A percentile compares a stretch with the other conserved stretches of the same genome.
These are phyloP conservation scores for Daldinia decipiens DNA, from an alignment of 495 filamentous ascomycete genomes.

Conservation along the genomic window DNA sequence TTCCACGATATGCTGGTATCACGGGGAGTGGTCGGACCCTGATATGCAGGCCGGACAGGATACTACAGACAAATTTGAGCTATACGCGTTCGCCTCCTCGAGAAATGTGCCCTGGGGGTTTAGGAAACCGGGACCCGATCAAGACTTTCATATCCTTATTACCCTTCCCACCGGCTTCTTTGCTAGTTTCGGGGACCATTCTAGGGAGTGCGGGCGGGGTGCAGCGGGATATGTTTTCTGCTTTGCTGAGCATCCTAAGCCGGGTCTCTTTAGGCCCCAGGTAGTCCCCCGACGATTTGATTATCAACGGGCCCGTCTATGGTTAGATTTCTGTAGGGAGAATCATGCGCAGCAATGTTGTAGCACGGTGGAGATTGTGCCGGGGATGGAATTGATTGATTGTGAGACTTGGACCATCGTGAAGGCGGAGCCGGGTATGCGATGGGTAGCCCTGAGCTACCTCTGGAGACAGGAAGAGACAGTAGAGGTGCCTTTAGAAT, in stretches of 20 bases:
- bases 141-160: slow-evolving; percentile 1
- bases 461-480: neutral
- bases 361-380: neutral
- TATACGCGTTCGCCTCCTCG: neutral
- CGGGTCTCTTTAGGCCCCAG: neutral
- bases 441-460: neutral
- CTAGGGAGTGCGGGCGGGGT: neutral
- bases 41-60: neutral
- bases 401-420: neutral
- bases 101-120: neutral
- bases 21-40: neutral
- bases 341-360: neutral
- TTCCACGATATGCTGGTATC: neutral
- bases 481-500: neutral
- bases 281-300: neutral
- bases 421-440: neutral
- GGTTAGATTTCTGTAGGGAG: neutral
- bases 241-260: neutral
- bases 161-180: neutral
- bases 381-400: neutral
- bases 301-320: neutral
- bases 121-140: neutral
- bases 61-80: neutral
- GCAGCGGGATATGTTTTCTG: neutral
- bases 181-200: neutral